These are phyloP conservation scores for Ophiostoma tasmaniense DNA, from an alignment of 2,329 filamentous ascomycete genomes.

Conservation along the genomic window DNA sequence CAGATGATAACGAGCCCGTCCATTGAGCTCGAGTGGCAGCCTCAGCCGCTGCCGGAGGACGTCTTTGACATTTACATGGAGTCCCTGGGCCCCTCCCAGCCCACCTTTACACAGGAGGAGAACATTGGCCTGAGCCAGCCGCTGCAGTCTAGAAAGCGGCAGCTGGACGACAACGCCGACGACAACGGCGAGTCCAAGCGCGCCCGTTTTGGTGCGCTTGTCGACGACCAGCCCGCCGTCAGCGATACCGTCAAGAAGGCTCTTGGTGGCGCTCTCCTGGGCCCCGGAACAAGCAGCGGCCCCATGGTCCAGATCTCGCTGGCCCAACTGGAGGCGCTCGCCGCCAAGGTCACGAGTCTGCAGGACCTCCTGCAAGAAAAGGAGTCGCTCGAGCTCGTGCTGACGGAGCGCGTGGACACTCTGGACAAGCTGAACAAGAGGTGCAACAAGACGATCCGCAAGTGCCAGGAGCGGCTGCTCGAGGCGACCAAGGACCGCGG, in stretches of 20 bases:
- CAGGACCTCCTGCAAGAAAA: slow-evolving; percentile 30
- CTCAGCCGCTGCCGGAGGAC: slow-evolving; percentile 38
- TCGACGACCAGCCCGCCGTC: not conserved
- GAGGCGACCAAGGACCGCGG: slow-evolving; percentile 44
- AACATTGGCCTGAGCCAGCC: not conserved
- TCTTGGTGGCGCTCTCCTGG: slow-evolving; percentile 16
- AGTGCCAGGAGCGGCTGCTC: slow-evolving; percentile 40
- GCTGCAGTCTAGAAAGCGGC: slow-evolving; percentile 34
- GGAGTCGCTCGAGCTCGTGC: slow-evolving; percentile 20
- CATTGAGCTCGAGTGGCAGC: slow-evolving; percentile 38
- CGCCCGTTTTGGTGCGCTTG: slow-evolving; percentile 23
- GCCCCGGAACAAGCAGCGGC: not conserved
- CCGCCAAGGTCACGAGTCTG: slow-evolving; percentile 27
- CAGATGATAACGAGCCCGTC: slow-evolving; percentile 36
- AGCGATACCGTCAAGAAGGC: slow-evolving; percentile 15
- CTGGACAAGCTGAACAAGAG: slow-evolving; percentile 40
- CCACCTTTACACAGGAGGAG: slow-evolving; percentile 16
- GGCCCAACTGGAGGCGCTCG: slow-evolving; percentile 27
- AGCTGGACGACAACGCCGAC: slow-evolving; percentile 14
- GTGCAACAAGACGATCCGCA: slow-evolving; percentile 35
- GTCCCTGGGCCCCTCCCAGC: slow-evolving; percentile 23
- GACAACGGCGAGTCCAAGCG: slow-evolving; percentile 25
- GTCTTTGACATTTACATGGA: slow-evolving; percentile 41
- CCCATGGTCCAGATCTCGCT: slow-evolving; percentile 25
- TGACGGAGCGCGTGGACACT: slow-evolving; percentile 32